Evolutionary conservation across 2,329 filamentous ascomycete genomes (phyloP).

Genomic region (Fragosphaeria purpurea): DNA sequence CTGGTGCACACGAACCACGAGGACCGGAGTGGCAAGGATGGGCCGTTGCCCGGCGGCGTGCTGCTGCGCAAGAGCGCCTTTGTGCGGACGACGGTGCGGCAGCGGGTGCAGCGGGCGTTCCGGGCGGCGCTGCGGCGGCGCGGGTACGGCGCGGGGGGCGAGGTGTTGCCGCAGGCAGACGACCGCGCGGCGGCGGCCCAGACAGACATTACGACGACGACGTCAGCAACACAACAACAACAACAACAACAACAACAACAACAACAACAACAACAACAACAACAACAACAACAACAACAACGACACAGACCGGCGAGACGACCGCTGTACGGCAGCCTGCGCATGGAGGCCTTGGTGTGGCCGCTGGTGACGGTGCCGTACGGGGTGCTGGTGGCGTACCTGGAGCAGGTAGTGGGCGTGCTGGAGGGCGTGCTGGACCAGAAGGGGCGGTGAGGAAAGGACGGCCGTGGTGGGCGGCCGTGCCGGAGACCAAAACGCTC

Average conservation of each 20-base stretch:
- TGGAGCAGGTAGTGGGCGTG: constrained; percentile 6
- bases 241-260: background rate
- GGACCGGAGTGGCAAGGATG: background rate
- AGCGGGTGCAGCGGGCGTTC: constrained; percentile 12
- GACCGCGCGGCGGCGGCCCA: background rate
- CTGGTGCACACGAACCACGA: background rate
- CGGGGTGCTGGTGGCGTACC: constrained; percentile 5
- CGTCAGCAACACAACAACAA: too few relatives aligned
- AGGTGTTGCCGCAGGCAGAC: background rate
- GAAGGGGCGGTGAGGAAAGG: background rate
- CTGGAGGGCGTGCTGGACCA: constrained; percentile 10
- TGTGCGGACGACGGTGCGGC: constrained; percentile 5
- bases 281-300: background rate
- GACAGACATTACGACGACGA: background rate
- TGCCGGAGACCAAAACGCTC: too few relatives aligned
- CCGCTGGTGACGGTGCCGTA: constrained; percentile 2
- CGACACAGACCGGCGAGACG: background rate
- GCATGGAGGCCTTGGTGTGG: constrained; percentile 6
- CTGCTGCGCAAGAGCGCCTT: background rate
- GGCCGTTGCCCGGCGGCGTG: background rate
- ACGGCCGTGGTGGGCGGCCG: background rate
- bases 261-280: background rate
- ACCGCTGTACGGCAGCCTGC: constrained; percentile 13
- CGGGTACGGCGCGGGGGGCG: constrained; percentile 15
- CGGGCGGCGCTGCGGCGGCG: constrained; percentile 13